Evolutionary conservation across 495 filamentous ascomycete species (phyloP).

Genomic region (Aspergillus incahuasiensis): DNA sequence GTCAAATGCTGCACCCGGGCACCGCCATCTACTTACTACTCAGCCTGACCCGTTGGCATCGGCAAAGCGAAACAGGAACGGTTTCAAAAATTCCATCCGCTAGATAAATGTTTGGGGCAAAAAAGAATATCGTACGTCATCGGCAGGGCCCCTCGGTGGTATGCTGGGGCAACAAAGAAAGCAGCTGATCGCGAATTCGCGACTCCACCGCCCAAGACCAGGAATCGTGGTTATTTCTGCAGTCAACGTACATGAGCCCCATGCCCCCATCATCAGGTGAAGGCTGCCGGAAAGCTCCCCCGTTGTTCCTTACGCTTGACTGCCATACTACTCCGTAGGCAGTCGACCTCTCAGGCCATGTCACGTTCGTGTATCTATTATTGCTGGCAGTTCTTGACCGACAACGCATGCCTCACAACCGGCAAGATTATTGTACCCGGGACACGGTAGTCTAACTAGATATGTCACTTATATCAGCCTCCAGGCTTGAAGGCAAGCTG

Average conservation of each 20-base stretch:
- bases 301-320: slow-evolving; percentile 5
- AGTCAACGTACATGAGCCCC: slow-evolving; percentile 19
- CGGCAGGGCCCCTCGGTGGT: background rate
- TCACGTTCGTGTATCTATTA: background rate
- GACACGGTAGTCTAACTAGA: background rate
- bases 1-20: background rate
- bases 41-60: background rate
- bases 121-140: background rate
- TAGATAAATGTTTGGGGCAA: background rate
- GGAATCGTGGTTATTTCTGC: slow-evolving; percentile 15
- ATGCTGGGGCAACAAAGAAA: slow-evolving; percentile 4
- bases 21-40: background rate
- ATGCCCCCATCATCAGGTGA: slow-evolving; percentile 3
- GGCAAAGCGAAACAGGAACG: background rate
- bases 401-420: slow-evolving; percentile 3
- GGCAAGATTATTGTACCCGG: background rate
- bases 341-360: background rate
- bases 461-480: background rate
- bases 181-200: background rate
- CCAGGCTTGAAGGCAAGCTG: background rate
- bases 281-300: slow-evolving; percentile 18
- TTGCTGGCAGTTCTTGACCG: slow-evolving; percentile 1
- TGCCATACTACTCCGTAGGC: background rate
- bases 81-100: background rate
- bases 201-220: slow-evolving; percentile 2